Evolutionary conservation across 441 rosid genomes (phyloP).

Genomic region (Jatropha multifida): DNA sequence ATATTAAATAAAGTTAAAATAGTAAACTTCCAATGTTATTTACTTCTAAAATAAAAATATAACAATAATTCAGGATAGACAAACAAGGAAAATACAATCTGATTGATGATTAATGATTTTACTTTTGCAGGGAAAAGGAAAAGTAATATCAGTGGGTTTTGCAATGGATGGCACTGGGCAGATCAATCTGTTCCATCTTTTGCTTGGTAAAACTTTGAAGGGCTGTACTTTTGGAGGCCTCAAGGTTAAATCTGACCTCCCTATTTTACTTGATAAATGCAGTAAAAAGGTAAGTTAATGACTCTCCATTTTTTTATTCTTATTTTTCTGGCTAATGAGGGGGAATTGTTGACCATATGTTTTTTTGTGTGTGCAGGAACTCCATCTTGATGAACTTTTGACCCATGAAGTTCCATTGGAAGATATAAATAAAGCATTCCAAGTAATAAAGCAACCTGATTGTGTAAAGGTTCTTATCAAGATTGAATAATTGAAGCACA

Average conservation of each 20-base stretch:
- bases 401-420: conserved; percentile 35
- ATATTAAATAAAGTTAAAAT: too few species aligned
- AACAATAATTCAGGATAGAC: too few species aligned
- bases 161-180: not conserved
- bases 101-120: too few species aligned
- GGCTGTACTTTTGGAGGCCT: conserved; percentile 47
- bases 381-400: conserved; percentile 29
- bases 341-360: not conserved
- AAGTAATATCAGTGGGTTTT: conserved; percentile 20
- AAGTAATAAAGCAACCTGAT: conserved; percentile 29
- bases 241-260: conserved; percentile 35
- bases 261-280: conserved; percentile 33
- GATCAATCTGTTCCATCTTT: conserved; percentile 6
- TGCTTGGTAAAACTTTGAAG: conserved; percentile 32
- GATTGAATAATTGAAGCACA: conserved; percentile 3
- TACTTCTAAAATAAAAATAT: not conserved
- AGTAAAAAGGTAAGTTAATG: conserved; percentile 29
- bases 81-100: too few species aligned
- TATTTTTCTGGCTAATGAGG: too few species aligned
- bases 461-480: conserved; percentile 39
- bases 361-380: conserved; percentile 22
- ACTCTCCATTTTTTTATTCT: too few species aligned
- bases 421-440: conserved; percentile 25
- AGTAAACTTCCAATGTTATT: too few species aligned
- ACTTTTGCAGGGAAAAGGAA: conserved; percentile 22